Evolutionary conservation across 1,139 yeast species (phyloP).

Genomic region (Lodderomyces metapsilosis): DNA sequence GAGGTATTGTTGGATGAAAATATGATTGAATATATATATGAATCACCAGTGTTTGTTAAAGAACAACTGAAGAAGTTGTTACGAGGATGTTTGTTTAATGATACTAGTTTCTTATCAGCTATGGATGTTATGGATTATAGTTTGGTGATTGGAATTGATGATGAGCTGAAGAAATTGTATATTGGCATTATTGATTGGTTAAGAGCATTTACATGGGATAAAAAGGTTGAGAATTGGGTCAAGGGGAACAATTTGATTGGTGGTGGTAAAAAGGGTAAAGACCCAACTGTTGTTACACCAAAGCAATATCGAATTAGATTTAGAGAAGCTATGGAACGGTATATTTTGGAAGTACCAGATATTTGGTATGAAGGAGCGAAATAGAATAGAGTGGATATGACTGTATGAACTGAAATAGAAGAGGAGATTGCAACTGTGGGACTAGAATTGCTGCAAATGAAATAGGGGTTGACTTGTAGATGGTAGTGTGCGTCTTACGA

Average conservation of each 20-base stretch:
- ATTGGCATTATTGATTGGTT: constrained; percentile 97
- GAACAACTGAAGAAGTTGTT: constrained; percentile 87
- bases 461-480: too few species aligned
- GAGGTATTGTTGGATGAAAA: constrained; percentile 95
- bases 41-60: constrained; percentile 89
- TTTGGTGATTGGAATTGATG: constrained; percentile 83
- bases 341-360: constrained; percentile 92
- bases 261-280: constrained; percentile 75
- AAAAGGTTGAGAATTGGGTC: constrained; percentile 97
- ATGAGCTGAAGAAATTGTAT: constrained; percentile 60
- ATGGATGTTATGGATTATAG: constrained; percentile 99
- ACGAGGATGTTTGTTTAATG: constrained; percentile 90
- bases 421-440: too few species aligned
- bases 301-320: constrained; percentile 90
- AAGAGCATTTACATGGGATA: constrained; percentile 97
- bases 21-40: constrained; percentile 97
- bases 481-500: not conserved
- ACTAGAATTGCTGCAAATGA: too few species aligned
- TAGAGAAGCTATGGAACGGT: constrained; percentile 97
- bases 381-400: constrained; percentile 1
- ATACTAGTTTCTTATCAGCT: constrained; percentile 87
- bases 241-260: constrained; percentile 80
- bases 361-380: constrained; percentile 59
- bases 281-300: constrained; percentile 97
- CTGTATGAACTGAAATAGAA: too few species aligned